Evolutionary conservation across 768 basidiomycete species (phyloP), one percentile per base, ranked within the genome.

Genomic region (Gymnopilus junonius): DNA sequence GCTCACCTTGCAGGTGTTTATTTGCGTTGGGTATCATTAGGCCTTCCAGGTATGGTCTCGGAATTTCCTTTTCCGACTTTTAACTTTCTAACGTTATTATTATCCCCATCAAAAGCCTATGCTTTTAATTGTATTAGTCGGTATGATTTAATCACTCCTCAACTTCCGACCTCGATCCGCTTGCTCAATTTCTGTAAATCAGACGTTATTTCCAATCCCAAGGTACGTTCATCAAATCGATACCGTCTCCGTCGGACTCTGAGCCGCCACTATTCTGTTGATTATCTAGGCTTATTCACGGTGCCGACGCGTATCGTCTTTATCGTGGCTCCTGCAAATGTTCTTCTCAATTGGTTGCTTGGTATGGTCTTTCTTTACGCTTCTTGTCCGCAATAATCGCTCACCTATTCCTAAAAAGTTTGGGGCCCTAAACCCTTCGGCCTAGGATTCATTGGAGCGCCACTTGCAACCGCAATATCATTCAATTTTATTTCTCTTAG

Each of bases 371-470:
- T 21, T 17, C 42, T 27, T n/a, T 6, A 58, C 17, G 8, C 20
- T 5, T 20, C 15, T 43, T 21, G 27, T 54, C 17, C 42, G 43
- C n/a, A 11, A 23, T 39, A 14, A 21, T 46, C 25, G 20, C n/a
- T 46, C 43, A 23, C 31, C 17, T 53, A 8, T 37, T 55, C 21
- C 55, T 7, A 3, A 15, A 32, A 50, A 83, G 93, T 95, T 0
- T 95, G 93, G 94, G 94, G 94, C 1, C 94, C 94, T 0, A 78
- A 84, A 35, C 79, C 86, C 4, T 78, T 97, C 59, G 82, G 91
- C 14, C 80, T 98, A 2, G 96, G 96, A 1, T 99, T 93, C 76
- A 87, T 92, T 55, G 97, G 97, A 14, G 97, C 95, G 3, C 97
- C 97, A 0, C 81, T 98, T 20, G 92, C 96, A 1, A 95, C 95